Evolutionary conservation across 441 rosid genomes (phyloP).

Genomic region (Jatropha podagrica): DNA sequence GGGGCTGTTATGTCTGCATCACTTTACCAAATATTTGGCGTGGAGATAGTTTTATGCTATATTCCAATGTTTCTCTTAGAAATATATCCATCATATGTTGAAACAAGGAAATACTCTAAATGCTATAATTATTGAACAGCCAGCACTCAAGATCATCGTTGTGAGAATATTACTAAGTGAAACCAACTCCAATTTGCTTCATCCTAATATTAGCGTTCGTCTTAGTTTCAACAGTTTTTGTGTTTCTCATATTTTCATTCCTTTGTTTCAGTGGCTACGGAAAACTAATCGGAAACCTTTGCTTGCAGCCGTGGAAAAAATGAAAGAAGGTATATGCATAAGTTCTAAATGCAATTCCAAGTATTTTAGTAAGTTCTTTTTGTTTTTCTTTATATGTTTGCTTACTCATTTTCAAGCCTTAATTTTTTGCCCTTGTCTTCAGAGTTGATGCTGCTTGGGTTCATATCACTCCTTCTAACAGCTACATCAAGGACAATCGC

Average conservation of each 20-base stretch:
- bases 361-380: neutral
- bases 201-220: neutral
- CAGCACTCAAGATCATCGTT: neutral
- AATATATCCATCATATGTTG: neutral
- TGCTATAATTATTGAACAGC: neutral
- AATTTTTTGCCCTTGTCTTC: constrained; percentile 25
- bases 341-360: constrained; percentile 4
- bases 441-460: constrained; percentile 98
- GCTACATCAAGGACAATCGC: constrained; percentile 78
- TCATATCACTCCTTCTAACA: constrained; percentile 85
- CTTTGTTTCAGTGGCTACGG: constrained; percentile 66
- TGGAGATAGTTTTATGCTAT: neutral
- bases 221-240: neutral
- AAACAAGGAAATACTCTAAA: neutral
- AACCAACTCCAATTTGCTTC: neutral
- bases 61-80: neutral
- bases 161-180: neutral
- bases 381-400: constrained; percentile 9
- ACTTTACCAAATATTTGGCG: constrained; percentile 2
- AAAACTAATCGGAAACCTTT: constrained; percentile 78
- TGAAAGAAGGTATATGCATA: constrained; percentile 75
- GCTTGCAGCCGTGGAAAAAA: constrained; percentile 82
- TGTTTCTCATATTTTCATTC: constrained; percentile 11
- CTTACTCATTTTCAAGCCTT: constrained; percentile 16
- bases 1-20: neutral